phyloP scores from a whole-genome alignment of 768 basidiomycete genomes.

The Mycena capillaripes region DNA sequence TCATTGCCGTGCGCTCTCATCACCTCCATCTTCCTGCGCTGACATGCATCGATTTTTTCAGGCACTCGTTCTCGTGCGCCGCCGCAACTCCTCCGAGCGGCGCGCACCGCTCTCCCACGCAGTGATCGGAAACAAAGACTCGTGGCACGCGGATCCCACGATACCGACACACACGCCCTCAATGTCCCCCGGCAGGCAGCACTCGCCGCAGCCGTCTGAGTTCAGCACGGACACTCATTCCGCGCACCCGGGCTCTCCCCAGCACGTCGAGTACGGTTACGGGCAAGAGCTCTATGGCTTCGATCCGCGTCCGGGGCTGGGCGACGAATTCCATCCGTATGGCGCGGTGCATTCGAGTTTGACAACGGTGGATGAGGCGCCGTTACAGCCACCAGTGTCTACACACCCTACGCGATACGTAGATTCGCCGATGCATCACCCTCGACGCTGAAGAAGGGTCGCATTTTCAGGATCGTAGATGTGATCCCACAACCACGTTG shows the following conservation, averaged over 20 bases:
- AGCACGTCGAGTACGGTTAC: constrained; percentile 32
- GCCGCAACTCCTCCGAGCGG: constrained; percentile 15
- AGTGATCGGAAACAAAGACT: constrained; percentile 16
- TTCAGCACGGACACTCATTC: constrained; percentile 31
- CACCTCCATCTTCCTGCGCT: neutral
- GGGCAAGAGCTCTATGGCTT: neutral
- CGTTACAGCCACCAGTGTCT: constrained; percentile 11
- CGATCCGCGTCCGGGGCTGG: no score
- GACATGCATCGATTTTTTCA: neutral
- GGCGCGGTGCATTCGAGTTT: constrained; percentile 28
- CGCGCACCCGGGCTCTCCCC: constrained; percentile 15
- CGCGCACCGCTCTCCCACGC: neutral
- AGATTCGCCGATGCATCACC: no score
- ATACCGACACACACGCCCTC: constrained; percentile 28
- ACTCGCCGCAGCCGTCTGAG: constrained; percentile 2
- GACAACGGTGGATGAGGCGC: constrained; percentile 7
- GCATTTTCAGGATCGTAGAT: no score
- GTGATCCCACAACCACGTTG: no score
- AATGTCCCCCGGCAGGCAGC: constrained; percentile 17
- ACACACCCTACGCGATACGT: no score
- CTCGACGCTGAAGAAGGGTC: no score
- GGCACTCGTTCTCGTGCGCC: constrained; percentile 20
- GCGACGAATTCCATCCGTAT: neutral
- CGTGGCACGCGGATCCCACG: constrained; percentile 20
- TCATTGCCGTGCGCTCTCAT: constrained; percentile 16